phyloP scores from a whole-genome alignment of 2,329 filamentous ascomycete genomes.

The Trichophyton verrucosum region DNA sequence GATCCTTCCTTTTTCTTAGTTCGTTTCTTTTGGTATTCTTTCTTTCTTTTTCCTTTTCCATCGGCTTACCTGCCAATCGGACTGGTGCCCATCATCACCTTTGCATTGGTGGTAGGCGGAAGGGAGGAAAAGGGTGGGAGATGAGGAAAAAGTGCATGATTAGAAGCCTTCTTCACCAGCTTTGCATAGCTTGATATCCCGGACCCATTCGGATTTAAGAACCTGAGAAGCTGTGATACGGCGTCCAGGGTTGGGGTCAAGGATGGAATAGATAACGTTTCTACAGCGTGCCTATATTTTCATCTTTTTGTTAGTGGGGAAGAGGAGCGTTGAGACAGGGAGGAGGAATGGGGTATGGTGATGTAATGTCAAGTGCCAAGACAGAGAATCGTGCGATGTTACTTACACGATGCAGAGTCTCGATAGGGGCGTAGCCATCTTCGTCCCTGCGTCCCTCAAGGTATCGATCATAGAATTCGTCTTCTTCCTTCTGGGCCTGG shows the following conservation, averaged over 20 bases:
- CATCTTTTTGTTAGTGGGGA: not conserved
- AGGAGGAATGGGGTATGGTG: no score
- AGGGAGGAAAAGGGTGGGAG: not conserved
- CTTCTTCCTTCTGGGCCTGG: slow-evolving; percentile 90
- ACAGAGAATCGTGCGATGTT: not conserved
- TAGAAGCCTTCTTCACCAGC: slow-evolving; percentile 89
- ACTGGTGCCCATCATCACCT: not conserved
- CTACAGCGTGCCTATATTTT: slow-evolving; percentile 70
- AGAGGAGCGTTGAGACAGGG: slow-evolving; percentile 4
- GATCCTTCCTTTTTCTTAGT: not conserved
- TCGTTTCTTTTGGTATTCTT: not conserved
- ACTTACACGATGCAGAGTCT: slow-evolving; percentile 83
- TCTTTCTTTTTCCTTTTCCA: not conserved
- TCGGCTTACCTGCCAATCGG: not conserved
- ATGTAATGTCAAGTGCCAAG: not conserved
- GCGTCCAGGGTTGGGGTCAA: slow-evolving; percentile 84
- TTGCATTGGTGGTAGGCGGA: not conserved
- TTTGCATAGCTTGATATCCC: slow-evolving; percentile 93
- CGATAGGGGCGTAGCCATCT: slow-evolving; percentile 90
- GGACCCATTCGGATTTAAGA: slow-evolving; percentile 95
- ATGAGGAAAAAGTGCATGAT: not conserved
- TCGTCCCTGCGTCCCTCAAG: slow-evolving; percentile 86
- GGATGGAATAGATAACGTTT: slow-evolving; percentile 96
- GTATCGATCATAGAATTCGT: slow-evolving; percentile 93
- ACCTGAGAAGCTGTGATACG: slow-evolving; percentile 94